Evolutionary conservation across 495 filamentous ascomycete species (phyloP).

Genomic region (Aspergillus olivimuriae): DNA sequence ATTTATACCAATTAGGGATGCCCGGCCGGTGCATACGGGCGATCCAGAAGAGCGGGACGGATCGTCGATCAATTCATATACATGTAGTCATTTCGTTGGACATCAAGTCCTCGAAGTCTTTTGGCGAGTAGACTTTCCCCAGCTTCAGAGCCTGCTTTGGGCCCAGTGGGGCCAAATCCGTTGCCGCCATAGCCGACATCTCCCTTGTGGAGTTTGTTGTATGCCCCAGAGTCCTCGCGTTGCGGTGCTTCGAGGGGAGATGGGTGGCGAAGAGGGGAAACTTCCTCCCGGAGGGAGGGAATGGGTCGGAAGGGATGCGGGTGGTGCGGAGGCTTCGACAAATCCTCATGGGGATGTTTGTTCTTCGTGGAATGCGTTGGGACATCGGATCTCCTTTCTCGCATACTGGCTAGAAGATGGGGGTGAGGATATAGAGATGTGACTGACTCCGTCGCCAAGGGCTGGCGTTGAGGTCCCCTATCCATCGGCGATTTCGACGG

Average conservation of each 20-base stretch:
- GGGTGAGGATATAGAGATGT: not conserved
- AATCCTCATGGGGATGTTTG: not conserved
- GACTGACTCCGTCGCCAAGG: constrained; percentile 43
- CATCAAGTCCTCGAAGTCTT: constrained; percentile 44
- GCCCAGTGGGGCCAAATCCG: constrained; percentile 32
- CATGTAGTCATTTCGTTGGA: constrained; percentile 23
- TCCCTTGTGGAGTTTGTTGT: constrained; percentile 62
- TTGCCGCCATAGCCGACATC: constrained; percentile 61
- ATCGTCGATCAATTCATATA: constrained; percentile 1
- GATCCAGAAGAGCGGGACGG: no score
- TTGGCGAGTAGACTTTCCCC: constrained; percentile 52
- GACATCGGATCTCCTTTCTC: not conserved
- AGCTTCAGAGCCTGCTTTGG: constrained; percentile 29
- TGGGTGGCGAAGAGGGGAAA: constrained; percentile 13
- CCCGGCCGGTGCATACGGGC: no score
- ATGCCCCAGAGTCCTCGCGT: constrained; percentile 26
- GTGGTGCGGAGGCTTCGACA: not conserved
- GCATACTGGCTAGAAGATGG: not conserved
- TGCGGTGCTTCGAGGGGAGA: constrained; percentile 1
- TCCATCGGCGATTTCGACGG: constrained; percentile 42
- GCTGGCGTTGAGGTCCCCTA: constrained; percentile 52
- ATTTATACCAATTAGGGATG: no score
- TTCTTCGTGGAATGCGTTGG: not conserved
- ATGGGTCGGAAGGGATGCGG: constrained; percentile 19
- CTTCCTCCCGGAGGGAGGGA: constrained; percentile 17